Evolutionary conservation across 2,329 filamentous ascomycete species (phyloP), one percentile per base, ranked within the genome.

Genomic region (Trichoderma brevicompactum): DNA sequence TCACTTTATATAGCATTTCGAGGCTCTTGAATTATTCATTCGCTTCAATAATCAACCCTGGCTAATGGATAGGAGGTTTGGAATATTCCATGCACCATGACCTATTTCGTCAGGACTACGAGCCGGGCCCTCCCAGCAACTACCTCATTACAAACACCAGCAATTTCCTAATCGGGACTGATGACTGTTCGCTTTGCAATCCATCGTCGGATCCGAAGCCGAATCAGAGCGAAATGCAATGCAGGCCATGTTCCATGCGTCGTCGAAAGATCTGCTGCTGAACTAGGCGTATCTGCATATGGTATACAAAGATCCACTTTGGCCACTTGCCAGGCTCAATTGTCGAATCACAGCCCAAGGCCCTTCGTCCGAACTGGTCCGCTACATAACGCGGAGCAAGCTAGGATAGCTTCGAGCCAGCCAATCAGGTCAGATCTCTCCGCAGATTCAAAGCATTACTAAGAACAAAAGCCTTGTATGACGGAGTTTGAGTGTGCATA

Each of bases 331-430:
- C 23, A 28, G 23, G 23, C 23, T 28, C 2, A 41, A 7, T 19
- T 17, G 23, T 50, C 44, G 10, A 48, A 19, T 19, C 19, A 34
- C 34, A 54, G 52, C 34, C 43, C 38, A n/a, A 32, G 32, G 28
- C 6, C 10, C 32, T 63, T 63, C 49, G 59, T 63, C 48, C 59
- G 59, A 63, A 28, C 17, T 63, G 38, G 59, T 63, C 59, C 59
- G 59, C 38, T 41, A 13, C 23, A 41, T 49, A 3, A 28, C 23
- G 23, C 23, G 23, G 23, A 28, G 19, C 3, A 23, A 44, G 48
- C n/a, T 7, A 17, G 44, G 1, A 12, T 10, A 6, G 28, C 15
- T 2, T 2, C 59, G 9, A 23, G n/a, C 9, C 36, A 40, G 5
- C 59, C 59, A 63, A 63, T 63, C 41, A 54, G 5, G 13, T 13